Percentiles rank a stretch among this genome's conserved stretches.
Evolutionary conservation across 371 early-diverging fungal genomes (phyloP).

Genomic region (Mortierella polycephala): DNA sequence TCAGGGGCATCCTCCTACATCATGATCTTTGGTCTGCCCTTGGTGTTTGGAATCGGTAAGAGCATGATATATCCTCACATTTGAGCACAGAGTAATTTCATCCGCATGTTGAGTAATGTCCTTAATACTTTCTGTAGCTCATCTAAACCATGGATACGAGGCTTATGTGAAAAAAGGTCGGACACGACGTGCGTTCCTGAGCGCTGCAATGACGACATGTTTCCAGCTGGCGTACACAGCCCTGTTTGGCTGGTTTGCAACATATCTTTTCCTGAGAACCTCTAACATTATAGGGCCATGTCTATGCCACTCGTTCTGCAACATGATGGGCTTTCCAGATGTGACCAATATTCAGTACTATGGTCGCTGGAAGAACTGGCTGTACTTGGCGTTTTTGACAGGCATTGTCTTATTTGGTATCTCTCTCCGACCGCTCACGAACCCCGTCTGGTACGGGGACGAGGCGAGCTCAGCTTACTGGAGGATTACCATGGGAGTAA

Average conservation of each 20-base stretch:
- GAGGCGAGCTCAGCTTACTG: conserved; percentile 19
- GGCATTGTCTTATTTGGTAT: conserved; percentile 31
- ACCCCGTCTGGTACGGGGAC: conserved; percentile 33
- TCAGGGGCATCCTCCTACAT: conserved; percentile 21
- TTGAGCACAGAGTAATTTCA: no score
- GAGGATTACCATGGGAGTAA: not conserved
- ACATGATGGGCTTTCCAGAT: conserved; percentile 50
- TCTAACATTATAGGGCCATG: conserved; percentile 36
- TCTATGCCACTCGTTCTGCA: conserved; percentile 40
- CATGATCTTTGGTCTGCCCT: conserved; percentile 41
- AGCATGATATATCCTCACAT: not conserved
- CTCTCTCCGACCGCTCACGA: conserved; percentile 30
- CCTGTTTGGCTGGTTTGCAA: conserved; percentile 49
- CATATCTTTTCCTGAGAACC: conserved; percentile 39
- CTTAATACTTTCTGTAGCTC: conserved; percentile 16
- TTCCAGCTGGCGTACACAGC: conserved; percentile 38
- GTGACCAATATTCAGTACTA: conserved; percentile 33
- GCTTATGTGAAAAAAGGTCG: conserved; percentile 27
- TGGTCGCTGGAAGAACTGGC: conserved; percentile 38
- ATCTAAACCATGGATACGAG: conserved; percentile 41
- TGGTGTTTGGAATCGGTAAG: conserved; percentile 51
- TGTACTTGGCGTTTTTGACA: conserved; percentile 19
- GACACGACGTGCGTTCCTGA: conserved; percentile 33
- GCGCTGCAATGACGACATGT: conserved; percentile 6
- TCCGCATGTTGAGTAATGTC: not conserved